Percentiles rank a stretch among this genome's conserved stretches.
Conservation (phyloP, 805 yeast genomes). For the Myxozyma nipponensis region DNA sequence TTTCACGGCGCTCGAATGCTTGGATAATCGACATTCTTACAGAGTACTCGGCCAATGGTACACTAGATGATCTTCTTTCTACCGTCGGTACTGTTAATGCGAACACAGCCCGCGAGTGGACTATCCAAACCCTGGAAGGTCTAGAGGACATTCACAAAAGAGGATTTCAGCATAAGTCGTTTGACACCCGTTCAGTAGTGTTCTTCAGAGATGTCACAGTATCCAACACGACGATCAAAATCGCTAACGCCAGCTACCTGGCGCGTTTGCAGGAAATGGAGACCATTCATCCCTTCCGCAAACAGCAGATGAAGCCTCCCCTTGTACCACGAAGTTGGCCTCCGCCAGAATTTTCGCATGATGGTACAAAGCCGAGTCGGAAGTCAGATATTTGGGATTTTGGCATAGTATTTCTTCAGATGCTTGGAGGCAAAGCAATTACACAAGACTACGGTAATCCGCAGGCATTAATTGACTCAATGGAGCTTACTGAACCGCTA, state of each 20-base stretch:
- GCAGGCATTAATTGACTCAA: slow-evolving; percentile 52
- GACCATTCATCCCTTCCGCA: slow-evolving; percentile 33
- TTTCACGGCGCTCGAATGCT: slow-evolving; percentile 48
- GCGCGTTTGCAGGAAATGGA: slow-evolving; percentile 35
- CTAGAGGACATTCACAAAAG: slow-evolving; percentile 77
- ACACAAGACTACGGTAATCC: slow-evolving; percentile 57
- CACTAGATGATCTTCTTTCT: slow-evolving; percentile 61
- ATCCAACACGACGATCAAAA: slow-evolving; percentile 55
- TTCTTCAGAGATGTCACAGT: slow-evolving; percentile 50
- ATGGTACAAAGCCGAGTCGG: slow-evolving; percentile 52
- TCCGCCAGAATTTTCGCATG: slow-evolving; percentile 56
- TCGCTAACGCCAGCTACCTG: slow-evolving; percentile 38
- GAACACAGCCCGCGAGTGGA: slow-evolving; percentile 81
- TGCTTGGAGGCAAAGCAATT: slow-evolving; percentile 58
- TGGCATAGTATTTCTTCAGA: slow-evolving; percentile 70
- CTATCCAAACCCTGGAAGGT: slow-evolving; percentile 79
- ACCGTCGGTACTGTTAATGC: slow-evolving; percentile 65
- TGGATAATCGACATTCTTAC: slow-evolving; percentile 72
- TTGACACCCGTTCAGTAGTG: slow-evolving; percentile 58
- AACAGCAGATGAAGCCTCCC: slow-evolving; percentile 1
- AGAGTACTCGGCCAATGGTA: slow-evolving; percentile 56
- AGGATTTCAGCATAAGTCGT: slow-evolving; percentile 72
- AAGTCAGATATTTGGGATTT: slow-evolving; percentile 93
- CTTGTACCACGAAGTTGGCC: slow-evolving; percentile 47
- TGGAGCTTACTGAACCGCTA: slow-evolving; percentile 53